Percentiles rank a stretch among this genome's conserved stretches.
These are phyloP conservation scores for Populus deltoides DNA, from an alignment of 345 rosid species.

Conservation along the genomic window DNA sequence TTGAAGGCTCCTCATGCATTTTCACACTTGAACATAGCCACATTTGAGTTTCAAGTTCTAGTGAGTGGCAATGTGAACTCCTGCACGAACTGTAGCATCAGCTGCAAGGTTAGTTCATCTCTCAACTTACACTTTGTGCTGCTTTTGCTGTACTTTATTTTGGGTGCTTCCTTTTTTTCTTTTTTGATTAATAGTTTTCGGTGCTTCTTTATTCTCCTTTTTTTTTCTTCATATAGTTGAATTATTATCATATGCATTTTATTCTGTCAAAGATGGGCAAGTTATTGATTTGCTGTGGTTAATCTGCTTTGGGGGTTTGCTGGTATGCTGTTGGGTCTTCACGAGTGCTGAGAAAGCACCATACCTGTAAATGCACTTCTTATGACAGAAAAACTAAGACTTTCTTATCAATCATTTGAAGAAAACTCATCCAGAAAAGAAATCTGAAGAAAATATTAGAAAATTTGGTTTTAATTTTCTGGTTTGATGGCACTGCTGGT, in stretches of 20 bases:
- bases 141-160: neutral
- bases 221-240: neutral
- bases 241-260: neutral
- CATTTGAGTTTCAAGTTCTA: conserved; percentile 59
- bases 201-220: neutral
- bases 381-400: too few relatives aligned
- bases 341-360: neutral
- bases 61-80: conserved; percentile 39
- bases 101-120: conserved; percentile 63
- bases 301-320: neutral
- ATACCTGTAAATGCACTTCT: neutral
- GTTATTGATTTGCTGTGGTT: neutral
- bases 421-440: neutral
- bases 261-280: neutral
- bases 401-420: neutral
- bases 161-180: neutral
- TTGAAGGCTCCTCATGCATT: conserved; percentile 54
- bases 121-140: neutral
- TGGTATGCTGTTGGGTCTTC: neutral
- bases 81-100: conserved; percentile 56
- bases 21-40: conserved; percentile 60
- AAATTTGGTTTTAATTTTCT: neutral
- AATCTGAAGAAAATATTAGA: neutral
- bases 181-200: neutral
- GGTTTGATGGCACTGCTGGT: neutral